phyloP scores from a whole-genome alignment of 305 asterid species.

The Plantago rigida region DNA sequence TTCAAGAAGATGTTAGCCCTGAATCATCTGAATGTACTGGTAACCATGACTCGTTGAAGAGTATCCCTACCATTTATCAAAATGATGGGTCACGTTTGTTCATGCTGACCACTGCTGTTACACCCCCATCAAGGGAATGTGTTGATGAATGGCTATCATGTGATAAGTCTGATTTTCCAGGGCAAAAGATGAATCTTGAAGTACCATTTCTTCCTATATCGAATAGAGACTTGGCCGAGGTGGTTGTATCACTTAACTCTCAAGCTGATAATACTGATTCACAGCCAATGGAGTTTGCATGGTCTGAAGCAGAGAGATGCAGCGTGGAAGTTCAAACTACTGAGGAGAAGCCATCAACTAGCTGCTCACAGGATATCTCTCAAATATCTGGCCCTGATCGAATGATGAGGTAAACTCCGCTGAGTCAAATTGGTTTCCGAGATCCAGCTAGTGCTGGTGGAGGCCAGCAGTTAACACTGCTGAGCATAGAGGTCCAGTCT shows the following conservation, averaged over 20 bases:
- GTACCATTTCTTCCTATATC: conserved; percentile 33
- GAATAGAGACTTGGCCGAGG: conserved; percentile 30
- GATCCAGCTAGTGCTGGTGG: conserved; percentile 87
- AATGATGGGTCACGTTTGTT: conserved; percentile 76
- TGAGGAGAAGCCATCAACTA: conserved; percentile 35
- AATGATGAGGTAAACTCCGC: conserved; percentile 59
- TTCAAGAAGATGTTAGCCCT: conserved; percentile 30
- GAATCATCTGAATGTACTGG: conserved; percentile 25
- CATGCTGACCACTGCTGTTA: conserved; percentile 63
- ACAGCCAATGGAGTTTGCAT: conserved; percentile 34
- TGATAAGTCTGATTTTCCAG: conserved; percentile 27
- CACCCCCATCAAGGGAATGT: conserved; percentile 65
- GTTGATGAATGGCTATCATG: conserved; percentile 55
- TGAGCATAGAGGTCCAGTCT: conserved; percentile 85
- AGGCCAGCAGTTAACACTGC: conserved; percentile 80
- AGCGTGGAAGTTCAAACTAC: conserved; percentile 29
- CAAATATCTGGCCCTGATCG: conserved; percentile 90
- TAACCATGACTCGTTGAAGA: conserved; percentile 39
- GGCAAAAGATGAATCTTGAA: conserved; percentile 26
- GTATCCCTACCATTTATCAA: conserved; percentile 64
- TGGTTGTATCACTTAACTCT: conserved; percentile 44
- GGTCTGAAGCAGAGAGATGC: conserved; percentile 25
- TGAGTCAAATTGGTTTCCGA: conserved; percentile 85
- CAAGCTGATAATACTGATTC: conserved; percentile 34
- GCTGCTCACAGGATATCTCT: conserved; percentile 47